Conservation (phyloP, 495 filamentous ascomycete genomes). For the Penicillium odoratum region DNA sequence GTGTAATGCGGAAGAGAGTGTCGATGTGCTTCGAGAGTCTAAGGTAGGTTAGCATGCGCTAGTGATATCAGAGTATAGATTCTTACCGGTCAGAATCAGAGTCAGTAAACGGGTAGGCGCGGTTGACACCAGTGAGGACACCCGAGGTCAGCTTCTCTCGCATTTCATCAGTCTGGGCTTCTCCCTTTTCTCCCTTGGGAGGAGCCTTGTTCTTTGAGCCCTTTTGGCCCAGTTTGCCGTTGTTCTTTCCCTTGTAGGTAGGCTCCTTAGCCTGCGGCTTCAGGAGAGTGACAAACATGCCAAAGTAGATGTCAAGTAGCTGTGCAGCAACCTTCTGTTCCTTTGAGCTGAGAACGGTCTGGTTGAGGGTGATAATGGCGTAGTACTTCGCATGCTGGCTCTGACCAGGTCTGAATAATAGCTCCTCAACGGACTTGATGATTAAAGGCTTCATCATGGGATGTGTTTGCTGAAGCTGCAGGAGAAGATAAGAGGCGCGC, state of each 20-base stretch:
- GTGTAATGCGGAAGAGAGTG: slow-evolving; percentile 90
- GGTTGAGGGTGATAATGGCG: slow-evolving; percentile 92
- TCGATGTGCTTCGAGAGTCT: slow-evolving; percentile 85
- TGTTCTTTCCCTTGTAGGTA: slow-evolving; percentile 24
- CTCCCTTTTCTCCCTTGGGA: slow-evolving; percentile 53
- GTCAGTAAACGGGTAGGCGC: slow-evolving; percentile 88
- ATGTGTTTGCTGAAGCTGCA: slow-evolving; percentile 86
- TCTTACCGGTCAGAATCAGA: slow-evolving; percentile 71
- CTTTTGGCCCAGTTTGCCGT: slow-evolving; percentile 21
- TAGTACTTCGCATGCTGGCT: slow-evolving; percentile 89
- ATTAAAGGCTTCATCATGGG: slow-evolving; percentile 91
- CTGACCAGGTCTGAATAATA: slow-evolving; percentile 85
- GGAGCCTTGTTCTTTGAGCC: slow-evolving; percentile 42
- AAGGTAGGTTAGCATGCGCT: slow-evolving; percentile 4
- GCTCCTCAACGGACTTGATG: slow-evolving; percentile 80
- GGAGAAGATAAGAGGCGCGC: slow-evolving; percentile 81
- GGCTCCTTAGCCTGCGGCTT: slow-evolving; percentile 54
- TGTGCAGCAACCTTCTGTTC: slow-evolving; percentile 81
- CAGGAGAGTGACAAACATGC: slow-evolving; percentile 73
- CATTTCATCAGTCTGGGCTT: slow-evolving; percentile 61
- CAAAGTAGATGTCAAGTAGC: slow-evolving; percentile 86
- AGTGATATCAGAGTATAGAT: background rate
- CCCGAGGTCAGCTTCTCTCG: slow-evolving; percentile 89
- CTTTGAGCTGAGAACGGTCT: slow-evolving; percentile 82
- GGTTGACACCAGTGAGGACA: slow-evolving; percentile 90